Base-by-base conservation (phyloP, 768 basidiomycete species). In the Leccinum uliginosum region DNA sequence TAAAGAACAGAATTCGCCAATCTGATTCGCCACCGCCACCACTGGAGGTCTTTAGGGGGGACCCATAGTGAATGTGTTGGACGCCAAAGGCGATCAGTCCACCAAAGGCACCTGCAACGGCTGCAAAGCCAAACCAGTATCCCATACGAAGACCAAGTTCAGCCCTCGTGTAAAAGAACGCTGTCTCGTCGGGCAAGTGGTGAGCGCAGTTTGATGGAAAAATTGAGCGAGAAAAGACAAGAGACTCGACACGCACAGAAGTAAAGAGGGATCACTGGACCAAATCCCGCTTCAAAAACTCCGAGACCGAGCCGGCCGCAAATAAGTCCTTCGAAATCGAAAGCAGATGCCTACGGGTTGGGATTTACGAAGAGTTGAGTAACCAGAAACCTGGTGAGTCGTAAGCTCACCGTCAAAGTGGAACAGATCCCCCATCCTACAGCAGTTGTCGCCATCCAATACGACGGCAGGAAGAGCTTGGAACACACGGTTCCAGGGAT, bases 51-150 rank as follows among this genome's bases (percentile, higher is more conserved):
- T 9, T 57, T 30, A 71, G 23, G 0, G 59, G 59, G 0, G 63
- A 60, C n/a, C 69, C 69, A 45, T 50, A 71, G 19, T 87, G 83
- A 85, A 56, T 82, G 64, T 89, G 80, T 61, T 89, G 86, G 10
- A 91, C 76, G 1, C 88, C 91, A 59, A 87, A 92, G 3, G 91
- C 89, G 38, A 93, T 81, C 44, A 91, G 73, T 17, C 91, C 90
- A 14, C 89, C 89, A 57, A 92, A 92, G 4, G 91, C 91, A 23
- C 90, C 90, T 4, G 90, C 87, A 5, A 89, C 82, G 3, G 90
- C 89, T 6, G 90, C 89, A 65, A 91, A 92, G 8, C 86, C 87
- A 58, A 91, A 92, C 86, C 88, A 91, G 63, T 88, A 83, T 1
- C 87, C 88, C 80, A 87, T 80, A 74, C 89, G 82, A 49, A 87